These are phyloP conservation scores for Leucosporidium creatinivorum DNA, from an alignment of 768 basidiomycete genomes.

Conservation along the genomic window DNA sequence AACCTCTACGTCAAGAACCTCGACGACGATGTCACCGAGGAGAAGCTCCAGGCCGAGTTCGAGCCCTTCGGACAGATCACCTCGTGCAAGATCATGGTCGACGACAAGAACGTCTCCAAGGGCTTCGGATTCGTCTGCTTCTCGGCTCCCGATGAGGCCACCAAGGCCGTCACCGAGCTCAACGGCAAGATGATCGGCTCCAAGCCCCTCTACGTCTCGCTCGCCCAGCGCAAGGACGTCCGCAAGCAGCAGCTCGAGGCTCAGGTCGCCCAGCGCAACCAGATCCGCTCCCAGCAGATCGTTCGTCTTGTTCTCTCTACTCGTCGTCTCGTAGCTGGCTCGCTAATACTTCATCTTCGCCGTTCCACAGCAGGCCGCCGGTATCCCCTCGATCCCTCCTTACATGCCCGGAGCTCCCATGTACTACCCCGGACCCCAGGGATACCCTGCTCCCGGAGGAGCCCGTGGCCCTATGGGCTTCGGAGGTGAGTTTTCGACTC, in stretches of 20 bases:
- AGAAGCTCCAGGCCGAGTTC: conserved; percentile 91
- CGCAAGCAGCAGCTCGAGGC: conserved; percentile 97
- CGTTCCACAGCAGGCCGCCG: conserved; percentile 57
- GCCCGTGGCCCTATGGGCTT: conserved; percentile 67
- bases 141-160: conserved; percentile 95
- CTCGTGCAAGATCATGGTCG: conserved; percentile 98
- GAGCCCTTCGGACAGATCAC: conserved; percentile 96
- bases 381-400: conserved; percentile 59
- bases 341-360: background rate
- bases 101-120: conserved; percentile 85
- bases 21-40: conserved; percentile 96
- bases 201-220: conserved; percentile 96
- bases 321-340: background rate
- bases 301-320: conserved; percentile 14
- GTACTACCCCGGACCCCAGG: conserved; percentile 72
- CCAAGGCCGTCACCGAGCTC: conserved; percentile 99
- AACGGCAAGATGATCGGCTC: conserved; percentile 96
- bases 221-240: conserved; percentile 96
- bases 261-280: conserved; percentile 89
- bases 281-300: conserved; percentile 92
- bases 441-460: conserved; percentile 73
- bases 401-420: conserved; percentile 61
- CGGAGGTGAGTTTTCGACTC: conserved; percentile 41
- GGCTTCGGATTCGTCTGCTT: conserved; percentile 99
- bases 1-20: conserved; percentile 99